Conservation (phyloP, 495 filamentous ascomycete species). For the Saxophila tyrrhenica region DNA sequence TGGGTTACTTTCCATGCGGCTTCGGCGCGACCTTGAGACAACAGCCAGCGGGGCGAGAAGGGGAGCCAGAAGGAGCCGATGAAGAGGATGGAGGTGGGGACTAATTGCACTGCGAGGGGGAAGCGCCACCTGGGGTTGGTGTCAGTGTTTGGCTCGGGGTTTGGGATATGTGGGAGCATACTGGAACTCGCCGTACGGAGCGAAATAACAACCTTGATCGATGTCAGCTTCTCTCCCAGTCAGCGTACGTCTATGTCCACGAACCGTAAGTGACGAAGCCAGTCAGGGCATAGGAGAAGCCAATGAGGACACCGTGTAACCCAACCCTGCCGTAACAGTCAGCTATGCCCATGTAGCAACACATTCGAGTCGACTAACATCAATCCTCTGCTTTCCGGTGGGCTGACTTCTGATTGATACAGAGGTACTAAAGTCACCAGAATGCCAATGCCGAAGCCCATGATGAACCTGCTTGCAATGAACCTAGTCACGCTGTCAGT, state of each 20-base stretch:
- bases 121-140: conserved; percentile 34
- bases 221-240: not conserved
- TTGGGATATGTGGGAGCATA: not conserved
- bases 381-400: conserved; percentile 1
- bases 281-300: conserved; percentile 9
- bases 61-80: conserved; percentile 31
- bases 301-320: conserved; percentile 5
- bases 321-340: not conserved
- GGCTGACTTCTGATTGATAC: conserved; percentile 7
- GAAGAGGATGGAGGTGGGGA: conserved; percentile 33
- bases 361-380: not conserved
- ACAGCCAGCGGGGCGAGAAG: conserved; percentile 40
- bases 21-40: conserved; percentile 27
- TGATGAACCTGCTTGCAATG: conserved; percentile 2
- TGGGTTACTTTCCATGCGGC: conserved; percentile 14
- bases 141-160: not conserved
- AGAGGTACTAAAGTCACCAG: conserved; percentile 4
- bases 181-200: conserved; percentile 11
- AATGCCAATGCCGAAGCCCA: conserved; percentile 9
- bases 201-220: conserved; percentile 3
- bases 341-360: too few species aligned
- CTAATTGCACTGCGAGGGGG: conserved; percentile 33
- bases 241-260: not conserved
- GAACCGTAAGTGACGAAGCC: conserved; percentile 12
- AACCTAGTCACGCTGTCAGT: not conserved